A percentile compares a stretch with the other conserved stretches of the same genome.
These are phyloP conservation scores for Thozetella sp. DNA, from an alignment of 495 filamentous ascomycete species.

Conservation along the genomic window DNA sequence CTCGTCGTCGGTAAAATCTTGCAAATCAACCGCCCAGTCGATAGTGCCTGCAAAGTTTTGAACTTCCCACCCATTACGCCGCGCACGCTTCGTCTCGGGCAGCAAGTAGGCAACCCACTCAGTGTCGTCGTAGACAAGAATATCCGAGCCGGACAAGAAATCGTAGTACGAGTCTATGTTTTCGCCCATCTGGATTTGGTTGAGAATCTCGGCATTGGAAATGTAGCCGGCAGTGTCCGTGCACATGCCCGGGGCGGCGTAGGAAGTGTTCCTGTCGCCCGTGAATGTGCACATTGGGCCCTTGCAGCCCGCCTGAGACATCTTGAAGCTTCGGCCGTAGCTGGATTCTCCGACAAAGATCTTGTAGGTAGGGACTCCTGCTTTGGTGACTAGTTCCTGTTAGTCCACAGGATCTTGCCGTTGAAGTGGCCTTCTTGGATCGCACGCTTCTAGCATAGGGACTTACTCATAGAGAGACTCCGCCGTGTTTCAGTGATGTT, in stretches of 20 bases:
- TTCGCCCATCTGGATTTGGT: conserved; percentile 12
- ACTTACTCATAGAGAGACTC: too few species aligned
- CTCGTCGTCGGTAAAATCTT: conserved; percentile 1
- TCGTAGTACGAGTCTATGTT: background rate
- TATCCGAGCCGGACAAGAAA: conserved; percentile 21
- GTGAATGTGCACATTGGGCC: background rate
- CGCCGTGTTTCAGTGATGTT: too few species aligned
- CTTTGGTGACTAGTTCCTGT: conserved; percentile 47
- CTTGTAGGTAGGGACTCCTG: conserved; percentile 35
- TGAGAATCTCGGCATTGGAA: conserved; percentile 24
- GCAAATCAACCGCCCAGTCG: conserved; percentile 26
- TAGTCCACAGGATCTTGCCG: too few species aligned
- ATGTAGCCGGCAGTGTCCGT: conserved; percentile 28
- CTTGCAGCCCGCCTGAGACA: background rate
- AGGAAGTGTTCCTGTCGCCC: background rate
- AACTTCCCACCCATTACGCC: conserved; percentile 15
- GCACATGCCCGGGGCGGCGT: conserved; percentile 24
- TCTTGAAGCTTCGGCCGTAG: conserved; percentile 35
- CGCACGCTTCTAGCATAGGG: too few species aligned
- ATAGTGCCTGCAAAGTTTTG: conserved; percentile 26
- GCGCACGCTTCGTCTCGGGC: conserved; percentile 13
- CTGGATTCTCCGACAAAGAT: conserved; percentile 30
- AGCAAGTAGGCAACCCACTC: conserved; percentile 42
- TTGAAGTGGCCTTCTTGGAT: too few species aligned
- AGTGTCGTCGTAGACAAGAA: conserved; percentile 36